These are phyloP conservation scores for Stylosanthes scabra DNA, from an alignment of 331 rosid species.

Conservation along the genomic window DNA sequence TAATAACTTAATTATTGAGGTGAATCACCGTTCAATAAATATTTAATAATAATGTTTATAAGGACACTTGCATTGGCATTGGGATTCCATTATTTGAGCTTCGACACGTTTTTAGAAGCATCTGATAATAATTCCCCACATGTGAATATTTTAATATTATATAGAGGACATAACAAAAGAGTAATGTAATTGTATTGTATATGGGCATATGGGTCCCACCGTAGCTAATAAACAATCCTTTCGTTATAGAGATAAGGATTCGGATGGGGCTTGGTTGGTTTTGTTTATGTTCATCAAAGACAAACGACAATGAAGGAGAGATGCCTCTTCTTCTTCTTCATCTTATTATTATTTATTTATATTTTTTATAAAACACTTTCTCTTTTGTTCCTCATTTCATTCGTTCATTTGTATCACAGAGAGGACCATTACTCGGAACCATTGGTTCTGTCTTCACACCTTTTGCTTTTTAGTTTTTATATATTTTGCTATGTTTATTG, in stretches of 20 bases:
- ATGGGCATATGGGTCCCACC: conserved; percentile 6
- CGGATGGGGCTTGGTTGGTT: conserved; percentile 48
- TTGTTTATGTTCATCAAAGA: conserved; percentile 31
- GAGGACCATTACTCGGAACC: conserved; percentile 38
- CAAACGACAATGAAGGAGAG: conserved; percentile 28
- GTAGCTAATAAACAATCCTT: background rate
- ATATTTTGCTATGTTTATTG: background rate
- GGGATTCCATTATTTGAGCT: conserved; percentile 30
- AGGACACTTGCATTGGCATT: conserved; percentile 37
- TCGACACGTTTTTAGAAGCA: conserved; percentile 37
- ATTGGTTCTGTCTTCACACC: conserved; percentile 37
- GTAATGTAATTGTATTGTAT: background rate
- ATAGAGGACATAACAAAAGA: background rate
- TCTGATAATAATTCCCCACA: conserved; percentile 8
- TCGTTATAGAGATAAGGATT: conserved; percentile 53
- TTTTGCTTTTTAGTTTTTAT: conserved; percentile 8
- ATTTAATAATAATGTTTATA: too few relatives aligned
- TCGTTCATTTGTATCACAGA: conserved; percentile 32
- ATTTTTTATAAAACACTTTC: background rate
- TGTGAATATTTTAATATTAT: conserved; percentile 11
- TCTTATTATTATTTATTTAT: background rate
- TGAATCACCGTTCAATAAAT: too few relatives aligned
- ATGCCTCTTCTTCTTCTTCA: conserved; percentile 35
- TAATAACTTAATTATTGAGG: too few relatives aligned
- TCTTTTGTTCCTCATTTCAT: conserved; percentile 14